These are phyloP conservation scores for Schwanniomyces polymorphus DNA, from an alignment of 805 yeast genomes.

Conservation along the genomic window DNA sequence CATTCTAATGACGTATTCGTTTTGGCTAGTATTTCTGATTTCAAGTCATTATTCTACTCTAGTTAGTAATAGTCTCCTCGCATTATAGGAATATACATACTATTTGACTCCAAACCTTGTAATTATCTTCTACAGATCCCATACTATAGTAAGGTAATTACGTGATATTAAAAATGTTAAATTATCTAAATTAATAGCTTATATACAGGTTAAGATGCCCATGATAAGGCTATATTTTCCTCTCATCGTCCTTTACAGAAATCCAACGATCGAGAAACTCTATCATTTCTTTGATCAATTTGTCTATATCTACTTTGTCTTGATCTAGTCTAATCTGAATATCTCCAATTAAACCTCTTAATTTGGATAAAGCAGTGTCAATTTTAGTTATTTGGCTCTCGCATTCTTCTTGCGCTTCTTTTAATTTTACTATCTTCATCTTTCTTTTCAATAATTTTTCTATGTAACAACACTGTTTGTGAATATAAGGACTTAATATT, in stretches of 20 bases:
- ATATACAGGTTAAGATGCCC: constrained; percentile 6
- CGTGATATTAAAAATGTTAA: neutral
- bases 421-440: neutral
- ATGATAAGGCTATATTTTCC: constrained; percentile 6
- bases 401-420: constrained; percentile 1
- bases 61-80: neutral
- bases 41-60: constrained; percentile 18
- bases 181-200: neutral
- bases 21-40: constrained; percentile 22
- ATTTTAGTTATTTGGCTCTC: neutral
- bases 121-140: constrained; percentile 6
- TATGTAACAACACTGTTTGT: constrained; percentile 29
- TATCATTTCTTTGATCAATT: constrained; percentile 18
- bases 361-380: constrained; percentile 6
- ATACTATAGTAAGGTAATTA: neutral
- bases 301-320: constrained; percentile 28
- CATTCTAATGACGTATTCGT: constrained; percentile 45
- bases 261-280: constrained; percentile 28
- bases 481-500: constrained; percentile 32
- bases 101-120: constrained; percentile 2
- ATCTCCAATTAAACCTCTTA: constrained; percentile 37
- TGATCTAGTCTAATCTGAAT: constrained; percentile 27
- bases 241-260: constrained; percentile 4
- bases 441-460: constrained; percentile 21
- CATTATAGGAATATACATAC: neutral